Evolutionary conservation across 1,284 basidiomycete species (phyloP), one percentile per base, ranked within the genome.

Genomic region (Trametes hirsuta): DNA sequence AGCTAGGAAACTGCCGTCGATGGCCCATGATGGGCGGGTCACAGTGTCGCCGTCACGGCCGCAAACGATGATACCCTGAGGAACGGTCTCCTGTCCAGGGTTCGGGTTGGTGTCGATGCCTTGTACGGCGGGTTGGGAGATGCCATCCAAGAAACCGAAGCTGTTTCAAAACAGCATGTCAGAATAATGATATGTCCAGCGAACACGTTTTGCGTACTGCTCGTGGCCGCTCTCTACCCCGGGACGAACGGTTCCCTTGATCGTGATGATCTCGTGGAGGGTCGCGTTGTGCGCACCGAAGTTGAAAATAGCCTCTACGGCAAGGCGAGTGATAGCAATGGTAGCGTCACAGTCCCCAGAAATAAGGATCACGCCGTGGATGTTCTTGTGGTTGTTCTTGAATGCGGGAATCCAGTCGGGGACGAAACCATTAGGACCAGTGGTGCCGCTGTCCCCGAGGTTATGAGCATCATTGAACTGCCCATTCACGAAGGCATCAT

Each of bases 1-100:
- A 3, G 74, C 80, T 37, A 85, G 72, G 77, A 84, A 84, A 53
- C 79, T 81, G 35, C 84, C 84, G 51, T 84, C 82, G 21, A 76
- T 68, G 12, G 78, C 75, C 83, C 83, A 84, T 0, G 73, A 55
- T 0, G 81, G 80, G 24, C 83, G 77, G 3, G 57, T 65, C 12
- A 40, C n/a, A 2, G 58, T 48, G 59, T 77, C 76, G 24, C 69
- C 69, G 5, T 64, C 62, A 41, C 73, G 71, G 6, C 76, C 76
- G 21, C 74, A 55, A 21, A 79, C 62, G 48, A 79, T 71, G 22
- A 73, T 60, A 35, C 78, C 79, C 48, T 72, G 68, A 0, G 49
- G 52, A 51, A 75, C 68, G 15, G 69, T 62, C 36, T 68, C 66
- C 61, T 77, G 77, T 10, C 77, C 77, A 5, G 76, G 76, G 18